phyloP scores from a whole-genome alignment of 2,329 filamentous ascomycete species.

The Penicillium sp. region DNA sequence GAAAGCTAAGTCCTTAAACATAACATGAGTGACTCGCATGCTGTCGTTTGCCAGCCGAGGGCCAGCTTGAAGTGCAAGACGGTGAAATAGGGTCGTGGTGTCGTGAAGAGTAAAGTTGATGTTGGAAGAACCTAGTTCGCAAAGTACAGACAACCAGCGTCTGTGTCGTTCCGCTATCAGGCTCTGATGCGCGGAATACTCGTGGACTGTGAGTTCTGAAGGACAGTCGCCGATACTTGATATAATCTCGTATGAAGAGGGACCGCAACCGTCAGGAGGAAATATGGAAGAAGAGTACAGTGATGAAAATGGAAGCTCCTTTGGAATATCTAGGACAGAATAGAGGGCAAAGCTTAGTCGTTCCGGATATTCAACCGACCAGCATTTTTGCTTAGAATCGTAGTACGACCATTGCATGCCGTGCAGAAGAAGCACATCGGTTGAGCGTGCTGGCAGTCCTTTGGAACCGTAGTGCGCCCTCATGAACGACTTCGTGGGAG shows the following conservation, averaged over 20 bases:
- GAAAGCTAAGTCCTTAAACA: slow-evolving; percentile 58
- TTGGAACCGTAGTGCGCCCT: slow-evolving; percentile 55
- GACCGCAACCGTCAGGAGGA: slow-evolving; percentile 40
- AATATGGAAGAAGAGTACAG: slow-evolving; percentile 34
- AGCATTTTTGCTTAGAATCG: slow-evolving; percentile 46
- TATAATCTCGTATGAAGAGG: slow-evolving; percentile 56
- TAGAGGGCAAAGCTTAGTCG: slow-evolving; percentile 53
- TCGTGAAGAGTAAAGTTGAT: slow-evolving; percentile 65
- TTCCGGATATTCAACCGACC: slow-evolving; percentile 40
- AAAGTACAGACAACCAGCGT: slow-evolving; percentile 55
- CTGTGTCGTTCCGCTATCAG: slow-evolving; percentile 50
- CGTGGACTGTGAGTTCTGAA: slow-evolving; percentile 50
- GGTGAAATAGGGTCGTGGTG: slow-evolving; percentile 55
- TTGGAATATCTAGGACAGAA: slow-evolving; percentile 46
- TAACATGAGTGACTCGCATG: slow-evolving; percentile 54
- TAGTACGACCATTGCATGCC: slow-evolving; percentile 56
- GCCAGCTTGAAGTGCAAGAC: slow-evolving; percentile 62
- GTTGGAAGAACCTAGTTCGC: slow-evolving; percentile 58
- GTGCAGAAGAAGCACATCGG: slow-evolving; percentile 52
- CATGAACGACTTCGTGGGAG: slow-evolving; percentile 52
- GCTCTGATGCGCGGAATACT: slow-evolving; percentile 54
- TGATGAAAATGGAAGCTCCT: slow-evolving; percentile 41
- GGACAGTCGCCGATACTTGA: slow-evolving; percentile 55
- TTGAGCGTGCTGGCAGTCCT: slow-evolving; percentile 47
- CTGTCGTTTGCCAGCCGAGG: slow-evolving; percentile 43